A percentile compares a stretch with the other conserved stretches of the same genome.
phyloP scores from a whole-genome alignment of 2,329 filamentous ascomycete genomes.

The Botrytis fabae region DNA sequence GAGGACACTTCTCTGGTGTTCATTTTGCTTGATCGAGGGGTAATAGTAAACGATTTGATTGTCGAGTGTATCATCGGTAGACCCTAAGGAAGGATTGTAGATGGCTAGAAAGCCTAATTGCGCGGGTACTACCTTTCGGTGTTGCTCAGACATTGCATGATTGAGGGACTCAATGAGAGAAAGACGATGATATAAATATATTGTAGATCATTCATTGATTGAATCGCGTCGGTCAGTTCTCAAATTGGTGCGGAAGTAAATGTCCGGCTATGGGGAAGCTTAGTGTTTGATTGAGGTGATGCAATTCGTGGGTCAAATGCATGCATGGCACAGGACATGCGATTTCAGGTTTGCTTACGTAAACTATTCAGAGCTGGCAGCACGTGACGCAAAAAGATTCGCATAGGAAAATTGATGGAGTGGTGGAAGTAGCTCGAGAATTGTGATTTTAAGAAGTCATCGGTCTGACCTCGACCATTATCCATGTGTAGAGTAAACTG shows the following conservation, averaged over 20 bases:
- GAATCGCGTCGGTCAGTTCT: background rate
- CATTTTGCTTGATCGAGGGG: slow-evolving; percentile 36
- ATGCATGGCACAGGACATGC: background rate
- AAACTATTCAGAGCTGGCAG: background rate
- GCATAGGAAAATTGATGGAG: background rate
- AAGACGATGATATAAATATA: slow-evolving; percentile 11
- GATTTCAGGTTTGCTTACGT: background rate
- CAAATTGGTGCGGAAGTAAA: background rate
- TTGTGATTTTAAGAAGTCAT: background rate
- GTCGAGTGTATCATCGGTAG: slow-evolving; percentile 57
- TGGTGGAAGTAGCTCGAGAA: background rate
- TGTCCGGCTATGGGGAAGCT: background rate
- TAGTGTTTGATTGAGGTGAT: background rate
- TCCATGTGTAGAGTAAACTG: background rate
- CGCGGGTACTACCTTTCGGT: slow-evolving; percentile 56
- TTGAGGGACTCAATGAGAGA: slow-evolving; percentile 6
- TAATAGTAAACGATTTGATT: slow-evolving; percentile 90
- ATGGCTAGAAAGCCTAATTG: slow-evolving; percentile 89
- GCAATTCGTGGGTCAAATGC: background rate
- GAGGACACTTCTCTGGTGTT: slow-evolving; percentile 11
- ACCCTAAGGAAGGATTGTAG: slow-evolving; percentile 84
- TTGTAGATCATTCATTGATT: slow-evolving; percentile 4
- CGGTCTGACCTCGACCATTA: background rate
- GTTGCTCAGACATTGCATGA: slow-evolving; percentile 37
- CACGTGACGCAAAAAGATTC: slow-evolving; percentile 4